Base-by-base conservation (phyloP, 352 stramenopile species). In the Phytophthora brassicae region DNA sequence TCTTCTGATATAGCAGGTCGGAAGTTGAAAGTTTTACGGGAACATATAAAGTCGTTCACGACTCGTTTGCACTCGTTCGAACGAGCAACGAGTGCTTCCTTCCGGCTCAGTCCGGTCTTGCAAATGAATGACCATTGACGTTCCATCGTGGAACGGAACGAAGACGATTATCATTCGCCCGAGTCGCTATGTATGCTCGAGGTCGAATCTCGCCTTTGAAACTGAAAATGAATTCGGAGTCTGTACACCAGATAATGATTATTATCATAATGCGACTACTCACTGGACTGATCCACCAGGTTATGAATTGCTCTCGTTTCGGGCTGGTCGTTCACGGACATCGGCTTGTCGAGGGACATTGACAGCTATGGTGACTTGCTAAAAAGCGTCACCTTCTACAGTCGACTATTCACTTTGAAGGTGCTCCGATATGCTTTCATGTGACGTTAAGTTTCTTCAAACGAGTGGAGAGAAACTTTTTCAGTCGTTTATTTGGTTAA, bases 301-400 rank as follows among this genome's bases (percentile, higher is more conserved):
- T 72, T 72, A 72, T 53, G 57, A 67, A 14, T 68, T 72, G 9
- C 49, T 71, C 8, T 52, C 7, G 58, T 38, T 13, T 65, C 61
- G 1, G 49, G 47, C 38, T 70, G 63, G 63, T 50, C 56, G 35
- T 70, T 71, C 31, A 64, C 56, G 28, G 56, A 50, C 11, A 71
- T 71, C 23, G 57, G 51, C 22, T 56, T 66, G 23, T 56, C 45
- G 13, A 49, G 50, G 4, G 23, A 14, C 38, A 62, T 39, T 19
- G 60, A 60, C 22, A 66, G 41, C 29, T 73, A 60, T 54, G 62
- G 33, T 6, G 65, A 60, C 12, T 23, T 66, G n/a, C 65, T 60
- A 1, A 73, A 60, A 16, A 20, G 50, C 16, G 31, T 73, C 28
- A 38, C 5, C 20, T 73, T 59, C 54, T 71, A 70, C 17, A 6